Conservation (phyloP, 768 basidiomycete species). For the Atractiella rhizophila region DNA sequence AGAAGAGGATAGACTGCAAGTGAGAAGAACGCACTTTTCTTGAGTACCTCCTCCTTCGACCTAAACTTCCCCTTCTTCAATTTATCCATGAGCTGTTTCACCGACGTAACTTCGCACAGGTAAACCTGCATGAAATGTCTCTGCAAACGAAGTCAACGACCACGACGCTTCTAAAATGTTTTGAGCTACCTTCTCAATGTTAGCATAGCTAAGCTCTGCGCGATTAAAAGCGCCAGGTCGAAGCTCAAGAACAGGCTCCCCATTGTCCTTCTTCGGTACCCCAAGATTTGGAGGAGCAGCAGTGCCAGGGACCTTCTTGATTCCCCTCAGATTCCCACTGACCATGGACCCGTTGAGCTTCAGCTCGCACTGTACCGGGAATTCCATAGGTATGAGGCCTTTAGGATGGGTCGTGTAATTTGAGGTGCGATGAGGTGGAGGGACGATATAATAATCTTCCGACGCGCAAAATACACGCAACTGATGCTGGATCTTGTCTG, state of each 20-base stretch:
- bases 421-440: constrained; percentile 21
- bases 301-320: constrained; percentile 86
- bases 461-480: constrained; percentile 73
- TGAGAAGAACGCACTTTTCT: constrained; percentile 31
- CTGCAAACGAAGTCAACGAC: constrained; percentile 22
- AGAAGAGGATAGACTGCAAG: not conserved
- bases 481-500: constrained; percentile 40
- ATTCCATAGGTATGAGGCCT: constrained; percentile 52
- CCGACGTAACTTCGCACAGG: constrained; percentile 51
- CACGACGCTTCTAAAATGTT: not conserved
- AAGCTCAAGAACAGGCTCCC: not conserved
- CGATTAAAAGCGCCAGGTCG: constrained; percentile 2
- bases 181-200: constrained; percentile 20
- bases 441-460: constrained; percentile 38
- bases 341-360: constrained; percentile 49
- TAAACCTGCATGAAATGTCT: constrained; percentile 67
- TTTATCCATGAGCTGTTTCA: constrained; percentile 42
- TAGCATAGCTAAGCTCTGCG: constrained; percentile 17
- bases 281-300: constrained; percentile 59
- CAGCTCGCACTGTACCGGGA: constrained; percentile 73
- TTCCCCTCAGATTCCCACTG: constrained; percentile 53
- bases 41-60: constrained; percentile 37
- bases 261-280: not conserved
- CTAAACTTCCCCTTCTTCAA: constrained; percentile 43
- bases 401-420: constrained; percentile 20